A percentile compares a stretch with the other conserved stretches of the same genome.
These are phyloP conservation scores for Camellia oleifera DNA, from an alignment of 179 eudicot genomes.

Conservation along the genomic window DNA sequence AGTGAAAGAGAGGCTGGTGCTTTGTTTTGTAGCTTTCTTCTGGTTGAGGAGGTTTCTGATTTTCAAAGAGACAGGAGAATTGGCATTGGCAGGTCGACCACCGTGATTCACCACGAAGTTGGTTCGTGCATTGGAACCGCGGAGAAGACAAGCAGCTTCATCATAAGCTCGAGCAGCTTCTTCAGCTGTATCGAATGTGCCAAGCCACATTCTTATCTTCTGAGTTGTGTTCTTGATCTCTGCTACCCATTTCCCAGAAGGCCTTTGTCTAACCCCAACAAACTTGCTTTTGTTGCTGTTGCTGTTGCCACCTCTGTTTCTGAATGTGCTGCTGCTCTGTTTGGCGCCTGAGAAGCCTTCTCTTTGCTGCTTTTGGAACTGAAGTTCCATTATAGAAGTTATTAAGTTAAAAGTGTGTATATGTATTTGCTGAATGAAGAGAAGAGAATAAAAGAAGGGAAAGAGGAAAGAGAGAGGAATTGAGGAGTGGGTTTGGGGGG, in stretches of 20 bases:
- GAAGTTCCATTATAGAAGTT: conserved; percentile 19
- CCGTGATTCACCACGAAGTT: conserved; percentile 18
- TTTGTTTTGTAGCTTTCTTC: conserved; percentile 26
- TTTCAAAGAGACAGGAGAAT: conserved; percentile 30
- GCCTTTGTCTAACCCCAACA: conserved; percentile 42
- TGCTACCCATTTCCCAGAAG: conserved; percentile 48
- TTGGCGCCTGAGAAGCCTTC: conserved; percentile 15
- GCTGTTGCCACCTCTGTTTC: conserved; percentile 13
- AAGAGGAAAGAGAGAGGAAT: background rate
- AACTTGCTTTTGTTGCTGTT: conserved; percentile 21
- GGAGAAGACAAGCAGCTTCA: conserved; percentile 39
- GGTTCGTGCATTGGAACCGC: conserved; percentile 35
- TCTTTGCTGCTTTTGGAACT: conserved; percentile 23
- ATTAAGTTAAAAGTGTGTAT: background rate
- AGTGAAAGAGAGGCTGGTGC: background rate
- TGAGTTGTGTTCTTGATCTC: conserved; percentile 42
- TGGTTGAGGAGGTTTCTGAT: conserved; percentile 33
- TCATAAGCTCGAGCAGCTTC: conserved; percentile 45
- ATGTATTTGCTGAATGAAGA: too few species aligned
- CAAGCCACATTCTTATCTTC: conserved; percentile 45
- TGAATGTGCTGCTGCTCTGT: conserved; percentile 4
- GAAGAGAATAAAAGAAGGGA: background rate
- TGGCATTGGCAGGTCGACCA: conserved; percentile 12
- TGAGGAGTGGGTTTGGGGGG: too few species aligned
- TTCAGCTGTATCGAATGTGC: conserved; percentile 40